These are phyloP conservation scores for Skeletonema grethae DNA, from an alignment of 108 stramenopile genomes.

Conservation along the genomic window DNA sequence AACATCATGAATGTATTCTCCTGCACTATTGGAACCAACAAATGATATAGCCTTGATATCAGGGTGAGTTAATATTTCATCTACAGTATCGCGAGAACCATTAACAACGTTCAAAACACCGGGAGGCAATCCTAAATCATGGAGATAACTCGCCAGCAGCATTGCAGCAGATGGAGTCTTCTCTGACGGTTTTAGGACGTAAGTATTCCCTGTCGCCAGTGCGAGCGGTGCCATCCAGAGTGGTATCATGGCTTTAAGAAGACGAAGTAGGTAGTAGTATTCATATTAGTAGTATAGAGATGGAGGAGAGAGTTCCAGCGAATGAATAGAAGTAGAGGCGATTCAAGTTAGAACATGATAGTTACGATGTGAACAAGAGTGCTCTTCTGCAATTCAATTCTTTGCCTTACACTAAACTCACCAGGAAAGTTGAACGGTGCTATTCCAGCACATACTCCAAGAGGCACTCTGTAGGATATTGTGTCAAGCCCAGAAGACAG, in stretches of 20 bases:
- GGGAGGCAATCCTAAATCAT: constrained; percentile 89
- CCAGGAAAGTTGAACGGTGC: constrained; percentile 94
- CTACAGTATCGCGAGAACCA: constrained; percentile 81
- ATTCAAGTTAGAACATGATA: too few relatives aligned
- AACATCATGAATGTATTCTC: constrained; percentile 85
- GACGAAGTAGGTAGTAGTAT: too few relatives aligned
- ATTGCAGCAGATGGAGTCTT: constrained; percentile 70
- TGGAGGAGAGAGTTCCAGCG: too few relatives aligned
- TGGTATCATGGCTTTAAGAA: constrained; percentile 83
- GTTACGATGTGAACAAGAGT: too few relatives aligned
- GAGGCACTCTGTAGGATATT: constrained; percentile 86
- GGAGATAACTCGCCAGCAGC: constrained; percentile 75
- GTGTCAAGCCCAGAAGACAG: constrained; percentile 81
- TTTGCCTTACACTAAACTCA: too few relatives aligned
- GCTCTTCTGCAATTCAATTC: too few relatives aligned
- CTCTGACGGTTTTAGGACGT: constrained; percentile 88
- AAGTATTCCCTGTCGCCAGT: constrained; percentile 70
- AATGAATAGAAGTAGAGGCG: too few relatives aligned
- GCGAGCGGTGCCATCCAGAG: constrained; percentile 96
- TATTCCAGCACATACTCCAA: constrained; percentile 94
- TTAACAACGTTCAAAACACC: constrained; percentile 95
- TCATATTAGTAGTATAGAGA: too few relatives aligned
- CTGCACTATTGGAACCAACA: constrained; percentile 90
- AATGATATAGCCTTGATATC: constrained; percentile 92
- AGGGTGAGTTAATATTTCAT: constrained; percentile 82